Conservation (phyloP, 78 protist genomes). For the Emiliania huxleyi region DNA sequence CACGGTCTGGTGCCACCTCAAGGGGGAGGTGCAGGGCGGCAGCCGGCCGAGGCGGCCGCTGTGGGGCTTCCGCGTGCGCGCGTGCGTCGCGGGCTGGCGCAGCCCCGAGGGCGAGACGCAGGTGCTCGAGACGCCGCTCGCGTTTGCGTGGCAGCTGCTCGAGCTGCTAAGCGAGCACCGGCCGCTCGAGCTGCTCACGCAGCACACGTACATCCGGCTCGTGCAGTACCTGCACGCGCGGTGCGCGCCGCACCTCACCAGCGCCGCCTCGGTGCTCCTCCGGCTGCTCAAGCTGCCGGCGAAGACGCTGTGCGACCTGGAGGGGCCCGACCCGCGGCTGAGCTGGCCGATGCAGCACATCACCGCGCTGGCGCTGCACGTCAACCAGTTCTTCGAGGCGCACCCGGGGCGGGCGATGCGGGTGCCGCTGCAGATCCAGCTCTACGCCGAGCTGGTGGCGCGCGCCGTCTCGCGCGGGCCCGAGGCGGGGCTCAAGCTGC, state of each 20-base stretch:
- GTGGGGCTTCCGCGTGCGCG: constrained; percentile 20
- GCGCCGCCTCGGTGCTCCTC: constrained; percentile 2
- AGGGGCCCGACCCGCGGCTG: not conserved
- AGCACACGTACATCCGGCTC: not conserved
- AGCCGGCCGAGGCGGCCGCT: not conserved
- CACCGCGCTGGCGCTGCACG: not conserved
- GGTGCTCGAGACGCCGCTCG: not conserved
- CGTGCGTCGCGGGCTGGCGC: not conserved
- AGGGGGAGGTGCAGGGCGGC: not conserved
- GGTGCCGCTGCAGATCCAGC: not conserved
- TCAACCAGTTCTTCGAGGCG: too few species aligned
- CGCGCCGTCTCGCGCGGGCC: not conserved
- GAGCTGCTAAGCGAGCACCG: not conserved
- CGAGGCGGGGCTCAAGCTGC: too few species aligned
- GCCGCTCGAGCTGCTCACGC: not conserved
- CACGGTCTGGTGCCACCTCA: not conserved
- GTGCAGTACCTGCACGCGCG: not conserved
- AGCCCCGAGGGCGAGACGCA: not conserved
- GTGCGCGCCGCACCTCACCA: not conserved
- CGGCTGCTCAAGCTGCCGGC: not conserved
- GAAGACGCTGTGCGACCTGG: not conserved
- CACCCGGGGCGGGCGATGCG: not conserved
- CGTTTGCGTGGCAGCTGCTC: not conserved
- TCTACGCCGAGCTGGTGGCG: not conserved
- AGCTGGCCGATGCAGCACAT: not conserved